Percentiles rank a stretch among this genome's conserved stretches.
Conservation (phyloP, 495 filamentous ascomycete genomes). For the Sordaria brevicollis region DNA sequence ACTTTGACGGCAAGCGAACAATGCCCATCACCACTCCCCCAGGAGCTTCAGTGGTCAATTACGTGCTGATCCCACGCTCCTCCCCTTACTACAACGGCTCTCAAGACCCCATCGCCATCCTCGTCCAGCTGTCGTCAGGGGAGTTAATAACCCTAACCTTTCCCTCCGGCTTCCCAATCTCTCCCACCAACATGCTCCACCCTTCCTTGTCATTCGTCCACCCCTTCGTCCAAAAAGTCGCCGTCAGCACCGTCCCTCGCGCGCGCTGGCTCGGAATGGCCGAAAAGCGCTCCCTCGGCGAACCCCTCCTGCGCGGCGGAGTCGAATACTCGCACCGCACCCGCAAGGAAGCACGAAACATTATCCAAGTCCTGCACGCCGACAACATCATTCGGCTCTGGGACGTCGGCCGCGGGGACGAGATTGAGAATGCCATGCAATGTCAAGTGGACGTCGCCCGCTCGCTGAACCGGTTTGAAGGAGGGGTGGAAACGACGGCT, state of each 20-base stretch:
- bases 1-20: constrained; percentile 63
- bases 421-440: constrained; percentile 75
- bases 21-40: constrained; percentile 67
- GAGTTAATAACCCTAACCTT: constrained; percentile 84
- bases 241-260: constrained; percentile 58
- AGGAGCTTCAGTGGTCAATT: constrained; percentile 67
- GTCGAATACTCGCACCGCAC: constrained; percentile 53
- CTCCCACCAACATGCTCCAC: constrained; percentile 83
- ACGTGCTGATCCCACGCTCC: constrained; percentile 68
- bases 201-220: constrained; percentile 75
- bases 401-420: constrained; percentile 84
- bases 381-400: constrained; percentile 82
- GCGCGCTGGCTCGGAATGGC: constrained; percentile 79
- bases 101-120: constrained; percentile 78
- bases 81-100: constrained; percentile 79
- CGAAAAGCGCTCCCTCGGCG: constrained; percentile 63
- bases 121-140: constrained; percentile 71
- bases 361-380: constrained; percentile 72
- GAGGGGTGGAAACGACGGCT: constrained; percentile 58
- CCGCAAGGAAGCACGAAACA: constrained; percentile 71
- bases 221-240: constrained; percentile 67
- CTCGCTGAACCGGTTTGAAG: constrained; percentile 67
- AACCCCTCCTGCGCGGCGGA: constrained; percentile 66
- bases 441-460: constrained; percentile 79
- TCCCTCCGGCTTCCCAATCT: constrained; percentile 81